These are phyloP conservation scores for Ailanthus altissimus DNA, from an alignment of 345 rosid genomes.

Conservation along the genomic window DNA sequence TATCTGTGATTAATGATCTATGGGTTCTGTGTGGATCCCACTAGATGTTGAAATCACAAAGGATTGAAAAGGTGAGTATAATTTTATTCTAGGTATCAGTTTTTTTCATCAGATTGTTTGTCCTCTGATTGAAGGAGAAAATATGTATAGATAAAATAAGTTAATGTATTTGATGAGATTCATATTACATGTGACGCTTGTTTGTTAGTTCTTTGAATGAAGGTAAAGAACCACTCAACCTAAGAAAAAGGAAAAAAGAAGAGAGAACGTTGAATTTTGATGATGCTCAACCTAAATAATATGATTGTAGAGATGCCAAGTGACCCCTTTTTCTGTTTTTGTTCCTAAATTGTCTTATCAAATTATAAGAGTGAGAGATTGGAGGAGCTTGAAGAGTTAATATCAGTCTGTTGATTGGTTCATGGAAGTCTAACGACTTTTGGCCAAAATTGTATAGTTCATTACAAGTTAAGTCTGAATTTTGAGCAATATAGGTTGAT, in stretches of 20 bases:
- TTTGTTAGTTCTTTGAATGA: background rate
- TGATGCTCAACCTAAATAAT: background rate
- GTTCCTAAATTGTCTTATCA: background rate
- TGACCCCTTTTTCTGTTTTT: background rate
- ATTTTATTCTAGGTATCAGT: background rate
- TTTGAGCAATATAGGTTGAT: no score
- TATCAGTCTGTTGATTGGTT: background rate
- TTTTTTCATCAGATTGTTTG: no score
- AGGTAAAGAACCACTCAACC: background rate
- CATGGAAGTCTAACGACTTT: background rate
- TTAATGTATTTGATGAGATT: background rate
- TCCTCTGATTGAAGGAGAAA: background rate
- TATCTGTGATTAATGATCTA: background rate
- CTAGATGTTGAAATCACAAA: background rate
- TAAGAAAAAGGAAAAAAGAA: background rate
- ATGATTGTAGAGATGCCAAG: background rate
- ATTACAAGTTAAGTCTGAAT: background rate
- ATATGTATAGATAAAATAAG: background rate
- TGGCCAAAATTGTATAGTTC: background rate
- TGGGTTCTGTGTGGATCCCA: slow-evolving; percentile 2
- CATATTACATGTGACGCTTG: background rate
- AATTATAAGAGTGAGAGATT: background rate
- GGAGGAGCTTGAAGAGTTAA: background rate
- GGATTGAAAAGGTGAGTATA: background rate
- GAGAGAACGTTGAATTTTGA: background rate